Conservation (phyloP, 345 rosid species). For the Eucalyptus pauciflora region DNA sequence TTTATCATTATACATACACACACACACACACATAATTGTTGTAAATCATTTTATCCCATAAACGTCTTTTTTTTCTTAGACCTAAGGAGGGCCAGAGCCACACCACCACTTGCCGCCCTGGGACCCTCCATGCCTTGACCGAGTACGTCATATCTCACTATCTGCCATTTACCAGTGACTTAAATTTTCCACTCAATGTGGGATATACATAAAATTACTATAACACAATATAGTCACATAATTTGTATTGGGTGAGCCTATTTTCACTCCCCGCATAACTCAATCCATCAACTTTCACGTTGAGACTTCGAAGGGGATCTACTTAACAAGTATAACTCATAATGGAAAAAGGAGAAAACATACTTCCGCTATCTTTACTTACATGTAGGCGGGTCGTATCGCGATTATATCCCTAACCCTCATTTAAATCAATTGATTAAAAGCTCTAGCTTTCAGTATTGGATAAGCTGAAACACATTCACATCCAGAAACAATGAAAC, state of each 20-base stretch:
- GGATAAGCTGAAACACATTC: not conserved
- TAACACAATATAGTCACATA: not conserved
- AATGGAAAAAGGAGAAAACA: not conserved
- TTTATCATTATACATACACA: not conserved
- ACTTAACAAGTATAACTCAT: not conserved
- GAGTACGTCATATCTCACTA: not conserved
- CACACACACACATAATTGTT: not conserved
- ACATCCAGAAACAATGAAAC: rapidly evolving
- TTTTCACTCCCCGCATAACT: not conserved
- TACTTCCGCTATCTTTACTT: not conserved
- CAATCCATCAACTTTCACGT: not conserved
- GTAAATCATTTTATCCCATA: not conserved
- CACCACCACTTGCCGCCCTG: not conserved
- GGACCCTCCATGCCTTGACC: not conserved
- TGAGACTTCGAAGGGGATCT: not conserved
- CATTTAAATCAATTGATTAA: not conserved
- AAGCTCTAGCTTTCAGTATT: not conserved
- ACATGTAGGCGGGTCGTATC: rapidly evolving
- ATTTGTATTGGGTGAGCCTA: not conserved
- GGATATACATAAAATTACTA: not conserved
- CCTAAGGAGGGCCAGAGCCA: not conserved
- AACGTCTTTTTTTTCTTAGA: not conserved
- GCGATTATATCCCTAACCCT: not conserved
- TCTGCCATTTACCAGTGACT: not conserved
- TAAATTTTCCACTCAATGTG: not conserved